Base-by-base conservation (phyloP, 1,284 basidiomycete species). In the Xerocomus nothofagi region DNA sequence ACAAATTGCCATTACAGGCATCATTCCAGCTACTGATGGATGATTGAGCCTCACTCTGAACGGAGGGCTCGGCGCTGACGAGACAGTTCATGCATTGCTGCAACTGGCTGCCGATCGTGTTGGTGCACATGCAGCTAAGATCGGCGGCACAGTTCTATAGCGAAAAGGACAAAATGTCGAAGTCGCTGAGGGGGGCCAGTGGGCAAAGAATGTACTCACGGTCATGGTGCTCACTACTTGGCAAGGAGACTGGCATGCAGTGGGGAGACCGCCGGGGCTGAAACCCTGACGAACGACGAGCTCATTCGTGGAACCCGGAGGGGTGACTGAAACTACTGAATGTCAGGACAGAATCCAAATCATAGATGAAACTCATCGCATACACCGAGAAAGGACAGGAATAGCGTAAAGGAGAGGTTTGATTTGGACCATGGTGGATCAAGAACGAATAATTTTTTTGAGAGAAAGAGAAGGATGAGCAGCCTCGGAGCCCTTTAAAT, bases 241-340 rank as follows among this genome's bases (percentile, higher is more conserved):
- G 18, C 63, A 65, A 3, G 61, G n/a, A 15, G 34, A 49, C 39
- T 66, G 61, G 42, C 62, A 64, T 34, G 44, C 33, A 11, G 58
- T 4, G 4, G 64, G 65, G 30, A 57, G 47, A 2, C 24, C 4
- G 10, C 24, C 39, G 8, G 54, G 17, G 10, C 51, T 15, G 8
- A 51, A 15, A 8, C 32, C 15, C 32, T 67, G 65, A 24, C 63
- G 62, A 34, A 23, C 51, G 15, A 34, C 50, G 27, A 67, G 60
- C 6, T 33, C 48, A 20, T 43, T 53, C 15, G 50, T 26, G 12
- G 36, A 39, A 17, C 34, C 26, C 3, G 10, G 30, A 27, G 32
- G 18, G 6, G 38, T 20, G 24, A 31, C 56, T 54, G 33, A 26
- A 4, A 33, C n/a, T 7, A 33, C 14, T 23, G 8, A 10, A 18